A percentile compares a stretch with the other conserved stretches of the same genome.
These are phyloP conservation scores for Trypanosoma cruzi DNA, from an alignment of 208 protist genomes.

Conservation along the genomic window DNA sequence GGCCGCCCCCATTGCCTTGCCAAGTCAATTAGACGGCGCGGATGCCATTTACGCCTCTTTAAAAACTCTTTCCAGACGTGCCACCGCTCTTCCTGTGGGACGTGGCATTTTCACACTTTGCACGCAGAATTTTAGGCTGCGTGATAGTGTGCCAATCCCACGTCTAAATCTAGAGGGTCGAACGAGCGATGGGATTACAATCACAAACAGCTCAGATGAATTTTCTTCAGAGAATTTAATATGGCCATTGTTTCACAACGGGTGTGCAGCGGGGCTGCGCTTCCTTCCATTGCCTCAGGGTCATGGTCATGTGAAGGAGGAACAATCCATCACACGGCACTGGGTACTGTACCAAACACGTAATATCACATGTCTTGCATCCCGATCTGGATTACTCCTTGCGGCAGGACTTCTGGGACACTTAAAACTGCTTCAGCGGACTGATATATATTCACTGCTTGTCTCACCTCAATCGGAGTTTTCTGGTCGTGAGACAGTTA, in stretches of 20 bases:
- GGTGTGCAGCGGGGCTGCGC: slow-evolving; percentile 79
- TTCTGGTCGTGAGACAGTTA: slow-evolving; percentile 69
- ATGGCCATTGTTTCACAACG: slow-evolving; percentile 88
- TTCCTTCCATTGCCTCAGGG: slow-evolving; percentile 63
- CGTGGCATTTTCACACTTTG: slow-evolving; percentile 86
- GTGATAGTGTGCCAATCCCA: slow-evolving; percentile 84
- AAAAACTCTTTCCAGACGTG: slow-evolving; percentile 42
- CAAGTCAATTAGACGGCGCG: slow-evolving; percentile 47
- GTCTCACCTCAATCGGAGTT: slow-evolving; percentile 64
- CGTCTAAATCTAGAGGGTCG: slow-evolving; percentile 64
- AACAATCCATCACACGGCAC: slow-evolving; percentile 64
- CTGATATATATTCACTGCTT: slow-evolving; percentile 86
- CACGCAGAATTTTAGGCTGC: slow-evolving; percentile 76
- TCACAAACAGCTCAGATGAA: slow-evolving; percentile 59
- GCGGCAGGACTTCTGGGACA: slow-evolving; percentile 81
- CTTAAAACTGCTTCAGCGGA: slow-evolving; percentile 78
- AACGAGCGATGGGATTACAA: slow-evolving; percentile 64
- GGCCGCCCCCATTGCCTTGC: slow-evolving; percentile 54
- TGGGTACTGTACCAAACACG: slow-evolving; percentile 91
- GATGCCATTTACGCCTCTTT: slow-evolving; percentile 59
- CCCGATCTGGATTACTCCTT: slow-evolving; percentile 70
- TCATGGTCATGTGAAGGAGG: slow-evolving; percentile 27
- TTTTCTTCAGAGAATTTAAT: slow-evolving; percentile 38
- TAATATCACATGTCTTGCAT: slow-evolving; percentile 52
- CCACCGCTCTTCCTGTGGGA: slow-evolving; percentile 60